A percentile compares a stretch with the other conserved stretches of the same genome.
Conservation (phyloP, 2,329 filamentous ascomycete genomes). For the Venturia aucupariae region DNA sequence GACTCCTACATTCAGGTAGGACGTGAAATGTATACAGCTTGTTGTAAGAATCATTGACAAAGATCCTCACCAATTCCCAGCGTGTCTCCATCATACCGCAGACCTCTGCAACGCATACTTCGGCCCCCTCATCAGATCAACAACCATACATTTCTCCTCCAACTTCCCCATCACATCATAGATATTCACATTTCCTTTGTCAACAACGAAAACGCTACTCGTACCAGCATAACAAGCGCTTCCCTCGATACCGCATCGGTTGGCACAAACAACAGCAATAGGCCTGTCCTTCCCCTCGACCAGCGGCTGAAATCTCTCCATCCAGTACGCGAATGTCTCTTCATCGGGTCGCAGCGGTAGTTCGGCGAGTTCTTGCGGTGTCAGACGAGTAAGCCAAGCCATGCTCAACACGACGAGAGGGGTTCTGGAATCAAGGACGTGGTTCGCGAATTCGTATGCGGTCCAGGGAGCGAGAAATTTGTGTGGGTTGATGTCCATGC, state of each 20-base stretch:
- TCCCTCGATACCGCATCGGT: slow-evolving; percentile 59
- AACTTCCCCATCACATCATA: slow-evolving; percentile 64
- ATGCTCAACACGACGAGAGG: slow-evolving; percentile 62
- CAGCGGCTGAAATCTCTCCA: slow-evolving; percentile 57
- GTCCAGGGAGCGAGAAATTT: slow-evolving; percentile 49
- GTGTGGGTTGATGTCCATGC: slow-evolving; percentile 56
- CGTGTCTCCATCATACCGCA: neutral
- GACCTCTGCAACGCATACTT: slow-evolving; percentile 17
- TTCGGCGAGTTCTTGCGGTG: slow-evolving; percentile 40
- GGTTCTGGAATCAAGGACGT: slow-evolving; percentile 47
- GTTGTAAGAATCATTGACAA: neutral
- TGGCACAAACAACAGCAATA: slow-evolving; percentile 60
- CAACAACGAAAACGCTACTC: slow-evolving; percentile 59
- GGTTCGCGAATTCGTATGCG: slow-evolving; percentile 48
- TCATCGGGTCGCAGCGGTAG: slow-evolving; percentile 52
- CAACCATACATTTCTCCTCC: slow-evolving; percentile 57
- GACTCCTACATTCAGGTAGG: no score
- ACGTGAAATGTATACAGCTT: neutral
- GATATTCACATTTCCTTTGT: slow-evolving; percentile 54
- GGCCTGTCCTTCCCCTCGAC: slow-evolving; percentile 40
- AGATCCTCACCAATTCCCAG: neutral
- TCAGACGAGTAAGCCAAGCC: slow-evolving; percentile 61
- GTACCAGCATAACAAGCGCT: slow-evolving; percentile 64
- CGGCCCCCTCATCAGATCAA: slow-evolving; percentile 46
- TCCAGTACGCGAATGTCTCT: slow-evolving; percentile 68